Percentiles rank a stretch among this genome's conserved stretches.
phyloP scores from a whole-genome alignment of 495 filamentous ascomycete species.

The Aspergillus ostianus region DNA sequence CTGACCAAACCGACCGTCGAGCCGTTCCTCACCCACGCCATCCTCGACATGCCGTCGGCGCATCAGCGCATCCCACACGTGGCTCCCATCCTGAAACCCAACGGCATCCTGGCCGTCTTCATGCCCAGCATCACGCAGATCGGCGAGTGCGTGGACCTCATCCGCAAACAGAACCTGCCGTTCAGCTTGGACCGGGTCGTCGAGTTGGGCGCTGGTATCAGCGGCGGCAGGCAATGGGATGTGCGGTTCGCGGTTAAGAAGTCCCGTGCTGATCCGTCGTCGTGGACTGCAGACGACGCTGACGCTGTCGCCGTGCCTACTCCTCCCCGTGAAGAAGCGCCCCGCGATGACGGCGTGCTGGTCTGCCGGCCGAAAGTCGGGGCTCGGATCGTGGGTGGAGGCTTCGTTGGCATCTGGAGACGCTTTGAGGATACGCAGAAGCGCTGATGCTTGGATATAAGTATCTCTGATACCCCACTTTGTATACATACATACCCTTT shows the following conservation, averaged over 20 bases:
- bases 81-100: constrained; percentile 51
- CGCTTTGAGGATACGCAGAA: constrained; percentile 38
- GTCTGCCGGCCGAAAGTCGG: constrained; percentile 72
- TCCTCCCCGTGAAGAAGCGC: constrained; percentile 10
- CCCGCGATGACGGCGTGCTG: constrained; percentile 47
- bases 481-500: background rate
- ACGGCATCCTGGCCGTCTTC: constrained; percentile 66
- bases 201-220: constrained; percentile 59
- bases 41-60: constrained; percentile 68
- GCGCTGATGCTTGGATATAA: background rate
- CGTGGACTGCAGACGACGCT: constrained; percentile 25
- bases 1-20: constrained; percentile 23
- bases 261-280: constrained; percentile 41
- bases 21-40: constrained; percentile 63
- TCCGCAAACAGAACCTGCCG: constrained; percentile 50
- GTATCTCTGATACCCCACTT: constrained; percentile 7
- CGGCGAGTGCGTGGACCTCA: constrained; percentile 52
- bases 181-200: constrained; percentile 61
- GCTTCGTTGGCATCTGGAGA: constrained; percentile 69
- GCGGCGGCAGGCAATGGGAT: constrained; percentile 64
- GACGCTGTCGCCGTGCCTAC: background rate
- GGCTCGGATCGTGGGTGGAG: constrained; percentile 59
- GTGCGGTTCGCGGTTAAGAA: constrained; percentile 53
- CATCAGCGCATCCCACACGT: constrained; percentile 58
- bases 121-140: constrained; percentile 78